Base-by-base conservation (phyloP, 1,139 yeast species). In the Candida sp. region DNA sequence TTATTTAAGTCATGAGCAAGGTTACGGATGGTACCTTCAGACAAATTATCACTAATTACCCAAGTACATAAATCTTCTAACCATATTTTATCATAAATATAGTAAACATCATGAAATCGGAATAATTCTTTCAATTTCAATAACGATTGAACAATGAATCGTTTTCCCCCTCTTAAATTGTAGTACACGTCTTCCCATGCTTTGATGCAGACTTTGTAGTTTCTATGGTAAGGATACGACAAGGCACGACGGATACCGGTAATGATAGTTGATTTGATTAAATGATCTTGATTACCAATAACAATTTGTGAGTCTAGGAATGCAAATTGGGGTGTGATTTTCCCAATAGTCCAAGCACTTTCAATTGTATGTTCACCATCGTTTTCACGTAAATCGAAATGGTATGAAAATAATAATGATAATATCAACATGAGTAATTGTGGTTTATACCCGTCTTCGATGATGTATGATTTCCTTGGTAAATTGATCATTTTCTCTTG, bases 271-370 rank as follows among this genome's bases (percentile, higher is more conserved):
- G 83, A 79, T 41, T 66, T 68, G 33, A 90, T 66, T 36, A 56
- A 37, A 40, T 58, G 61, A 33, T 59, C 63, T 3, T 49, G 42
- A 22, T 57, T 54, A 21, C 52, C 63, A 25, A 70, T 72, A 38
- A 70, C 61, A 29, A 77, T 61, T 50, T 75, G 79, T 8, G 79
- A 68, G 58, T 90, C 98, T 36, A 93, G 67, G 50, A 76, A 81
- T 5, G 91, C 61, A 34, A 91, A 65, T 54, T 88, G 93, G 0
- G 98, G 96, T 0, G 83, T 69, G 32, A 93, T 60, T 54, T 85
- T 89, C 1, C 98, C 98, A 11, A 93, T 76, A 0, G 95, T 84
- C 99, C 98, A 93, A 0, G 95, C 90, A 48, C 96, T 86, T 63
- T 93, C 99, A 6, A 86, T 82, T 21, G 82, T 88, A 43, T 82